Evolutionary conservation across 805 yeast genomes (phyloP).

Genomic region (Myxozyma kluyveri): DNA sequence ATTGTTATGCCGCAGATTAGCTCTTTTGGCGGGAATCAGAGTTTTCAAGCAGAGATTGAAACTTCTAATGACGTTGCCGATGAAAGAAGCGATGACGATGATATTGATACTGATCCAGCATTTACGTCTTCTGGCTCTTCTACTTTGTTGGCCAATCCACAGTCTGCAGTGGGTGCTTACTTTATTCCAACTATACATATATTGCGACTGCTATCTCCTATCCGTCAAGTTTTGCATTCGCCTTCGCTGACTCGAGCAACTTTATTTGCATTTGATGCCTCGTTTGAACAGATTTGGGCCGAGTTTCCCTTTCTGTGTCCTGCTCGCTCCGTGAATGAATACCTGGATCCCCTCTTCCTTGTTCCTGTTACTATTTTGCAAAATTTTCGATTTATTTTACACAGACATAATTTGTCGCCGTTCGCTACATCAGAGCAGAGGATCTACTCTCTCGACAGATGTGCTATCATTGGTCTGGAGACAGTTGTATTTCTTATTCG

Average conservation of each 20-base stretch:
- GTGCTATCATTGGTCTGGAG: constrained; percentile 18
- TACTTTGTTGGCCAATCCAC: neutral
- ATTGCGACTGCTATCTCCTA: constrained; percentile 17
- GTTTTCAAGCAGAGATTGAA: neutral
- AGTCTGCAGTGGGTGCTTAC: constrained; percentile 11
- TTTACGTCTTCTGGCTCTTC: neutral
- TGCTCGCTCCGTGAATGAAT: constrained; percentile 2
- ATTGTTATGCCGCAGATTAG: neutral
- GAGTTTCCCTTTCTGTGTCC: constrained; percentile 20
- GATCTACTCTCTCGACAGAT: constrained; percentile 20
- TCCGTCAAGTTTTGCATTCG: constrained; percentile 16
- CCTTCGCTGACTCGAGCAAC: constrained; percentile 15
- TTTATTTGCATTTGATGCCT: constrained; percentile 21
- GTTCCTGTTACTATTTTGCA: constrained; percentile 25
- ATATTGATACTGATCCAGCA: neutral
- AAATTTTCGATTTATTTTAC: constrained; percentile 16
- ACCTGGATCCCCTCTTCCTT: constrained; percentile 16
- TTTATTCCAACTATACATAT: constrained; percentile 24
- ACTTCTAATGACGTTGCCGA: neutral
- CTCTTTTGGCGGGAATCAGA: constrained; percentile 3
- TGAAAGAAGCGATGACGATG: neutral
- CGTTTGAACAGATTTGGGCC: constrained; percentile 22
- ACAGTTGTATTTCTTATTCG: constrained; percentile 23
- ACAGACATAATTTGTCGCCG: constrained; percentile 26
- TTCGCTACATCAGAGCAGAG: constrained; percentile 21